A percentile compares a stretch with the other conserved stretches of the same genome.
These are phyloP conservation scores for Pythium dissotocum DNA, from an alignment of 352 stramenopile species.

Conservation along the genomic window DNA sequence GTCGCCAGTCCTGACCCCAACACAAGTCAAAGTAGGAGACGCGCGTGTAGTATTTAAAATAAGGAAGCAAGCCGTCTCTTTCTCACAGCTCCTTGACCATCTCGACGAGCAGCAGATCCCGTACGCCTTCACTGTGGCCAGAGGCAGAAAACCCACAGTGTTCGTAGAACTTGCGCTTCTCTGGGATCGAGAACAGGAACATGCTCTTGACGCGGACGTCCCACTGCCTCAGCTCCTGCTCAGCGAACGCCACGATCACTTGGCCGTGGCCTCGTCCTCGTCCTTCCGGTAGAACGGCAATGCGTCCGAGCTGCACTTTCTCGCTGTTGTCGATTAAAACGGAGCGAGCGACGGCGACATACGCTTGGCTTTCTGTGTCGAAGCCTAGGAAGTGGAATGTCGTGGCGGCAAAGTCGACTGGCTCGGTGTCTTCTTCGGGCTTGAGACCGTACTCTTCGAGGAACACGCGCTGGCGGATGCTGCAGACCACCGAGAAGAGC, in stretches of 20 bases:
- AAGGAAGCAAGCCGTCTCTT: neutral
- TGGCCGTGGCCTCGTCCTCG: slow-evolving; percentile 14
- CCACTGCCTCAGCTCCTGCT: slow-evolving; percentile 10
- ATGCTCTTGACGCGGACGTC: neutral
- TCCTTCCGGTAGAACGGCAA: slow-evolving; percentile 11
- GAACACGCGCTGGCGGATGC: slow-evolving; percentile 24
- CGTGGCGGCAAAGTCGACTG: slow-evolving; percentile 5
- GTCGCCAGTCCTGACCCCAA: neutral
- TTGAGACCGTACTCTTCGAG: slow-evolving; percentile 19
- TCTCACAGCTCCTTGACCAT: slow-evolving; percentile 16
- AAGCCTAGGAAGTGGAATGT: slow-evolving; percentile 24
- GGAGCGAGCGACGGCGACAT: slow-evolving; percentile 24
- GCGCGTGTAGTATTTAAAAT: slow-evolving; percentile 12
- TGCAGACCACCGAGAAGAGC: slow-evolving; percentile 5
- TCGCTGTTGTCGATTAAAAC: neutral
- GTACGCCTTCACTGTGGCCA: slow-evolving; percentile 2
- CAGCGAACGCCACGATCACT: slow-evolving; percentile 16
- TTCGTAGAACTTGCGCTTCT: slow-evolving; percentile 23
- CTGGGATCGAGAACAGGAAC: slow-evolving; percentile 20
- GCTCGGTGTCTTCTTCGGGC: slow-evolving; percentile 23
- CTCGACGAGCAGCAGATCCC: slow-evolving; percentile 17
- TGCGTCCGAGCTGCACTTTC: slow-evolving; percentile 15
- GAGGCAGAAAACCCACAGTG: slow-evolving; percentile 9
- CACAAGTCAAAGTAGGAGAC: neutral
- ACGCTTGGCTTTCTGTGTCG: slow-evolving; percentile 15